Base-by-base conservation (phyloP, 228 moss, liverwort and hornwort genomes). In the Sphagnum fallax region DNA sequence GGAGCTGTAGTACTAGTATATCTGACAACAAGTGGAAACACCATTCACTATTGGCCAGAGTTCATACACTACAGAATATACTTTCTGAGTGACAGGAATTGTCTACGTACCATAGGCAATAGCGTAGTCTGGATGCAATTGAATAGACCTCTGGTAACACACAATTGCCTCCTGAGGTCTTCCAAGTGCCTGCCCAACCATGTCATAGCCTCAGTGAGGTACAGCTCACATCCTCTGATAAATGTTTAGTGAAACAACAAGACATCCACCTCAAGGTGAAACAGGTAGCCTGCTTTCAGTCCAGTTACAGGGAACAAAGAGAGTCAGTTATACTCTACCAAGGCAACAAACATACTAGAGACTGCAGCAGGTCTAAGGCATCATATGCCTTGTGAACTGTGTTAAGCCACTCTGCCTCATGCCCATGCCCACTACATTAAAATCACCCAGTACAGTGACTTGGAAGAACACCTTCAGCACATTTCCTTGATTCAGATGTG, bases 401-500 rank as follows among this genome's bases (percentile, higher is more conserved):
- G 32, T 32, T 32, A 32, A 32, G 32, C 32, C 2, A 32, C 32
- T 32, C 32, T 32, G 32, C 32, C 32, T 32, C 32, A 32, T 32
- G 32, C 2, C 32, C 32, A 32, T 32, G 32, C 32, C 32, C 32
- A 32, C 2, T 32, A 32, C 32, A 32, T 32, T 32, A 32, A 32
- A 32, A 32, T 32, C 32, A 32, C 2, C 32, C 32, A 32, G 32
- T 32, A 32, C 32, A 32, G 32, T 32, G 32, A 32, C 32, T 32
- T 32, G 32, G 32, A 32, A 32, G 50, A 65, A 47, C 71, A 98
- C 98, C 98, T 98, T 98, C 51, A 90, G 67, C n/a, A 98, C 98
- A 78, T 98, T 98, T 60, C 98, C 98, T 70, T 87, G 87, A 64
- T 98, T 98, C 6, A 98, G 77, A 67, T 92, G 98, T 16, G 98